These are phyloP conservation scores for Camillea tinctor DNA, from an alignment of 2,329 filamentous ascomycete genomes.

Conservation along the genomic window DNA sequence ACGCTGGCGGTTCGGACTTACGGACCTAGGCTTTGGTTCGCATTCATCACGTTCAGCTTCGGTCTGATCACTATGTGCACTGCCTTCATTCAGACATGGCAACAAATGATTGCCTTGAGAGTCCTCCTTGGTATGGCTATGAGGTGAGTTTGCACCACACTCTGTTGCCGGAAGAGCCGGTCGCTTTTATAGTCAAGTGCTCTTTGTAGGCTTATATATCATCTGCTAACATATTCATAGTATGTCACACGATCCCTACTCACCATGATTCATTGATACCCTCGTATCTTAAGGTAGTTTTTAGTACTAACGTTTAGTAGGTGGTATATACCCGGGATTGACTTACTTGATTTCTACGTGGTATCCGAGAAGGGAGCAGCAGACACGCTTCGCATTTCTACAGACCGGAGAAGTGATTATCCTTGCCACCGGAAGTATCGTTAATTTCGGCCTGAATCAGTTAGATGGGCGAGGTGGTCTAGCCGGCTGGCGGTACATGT, in stretches of 20 bases:
- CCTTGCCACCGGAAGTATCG: constrained; percentile 63
- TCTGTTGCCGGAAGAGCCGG: background rate
- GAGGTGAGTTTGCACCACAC: constrained; percentile 24
- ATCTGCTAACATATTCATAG: background rate
- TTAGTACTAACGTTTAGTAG: constrained; percentile 43
- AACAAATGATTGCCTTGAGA: constrained; percentile 66
- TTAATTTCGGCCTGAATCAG: constrained; percentile 68
- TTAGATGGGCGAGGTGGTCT: constrained; percentile 55
- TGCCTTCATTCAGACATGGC: constrained; percentile 66
- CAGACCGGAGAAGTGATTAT: constrained; percentile 65
- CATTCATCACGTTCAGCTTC: constrained; percentile 63
- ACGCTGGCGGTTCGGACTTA: constrained; percentile 65
- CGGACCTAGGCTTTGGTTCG: constrained; percentile 63
- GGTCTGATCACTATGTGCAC: constrained; percentile 64
- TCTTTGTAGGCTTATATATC: background rate
- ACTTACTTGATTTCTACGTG: constrained; percentile 55
- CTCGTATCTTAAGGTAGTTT: background rate
- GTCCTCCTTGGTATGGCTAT: constrained; percentile 65
- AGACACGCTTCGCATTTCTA: constrained; percentile 63
- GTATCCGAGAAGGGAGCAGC: constrained; percentile 65
- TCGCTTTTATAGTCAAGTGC: background rate
- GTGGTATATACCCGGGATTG: constrained; percentile 50
- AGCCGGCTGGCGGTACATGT: constrained; percentile 69
- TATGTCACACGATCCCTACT: background rate
- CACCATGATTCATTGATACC: background rate